phyloP scores from a whole-genome alignment of 208 protist genomes.

The Kentomonas sorsogonicus region DNA sequence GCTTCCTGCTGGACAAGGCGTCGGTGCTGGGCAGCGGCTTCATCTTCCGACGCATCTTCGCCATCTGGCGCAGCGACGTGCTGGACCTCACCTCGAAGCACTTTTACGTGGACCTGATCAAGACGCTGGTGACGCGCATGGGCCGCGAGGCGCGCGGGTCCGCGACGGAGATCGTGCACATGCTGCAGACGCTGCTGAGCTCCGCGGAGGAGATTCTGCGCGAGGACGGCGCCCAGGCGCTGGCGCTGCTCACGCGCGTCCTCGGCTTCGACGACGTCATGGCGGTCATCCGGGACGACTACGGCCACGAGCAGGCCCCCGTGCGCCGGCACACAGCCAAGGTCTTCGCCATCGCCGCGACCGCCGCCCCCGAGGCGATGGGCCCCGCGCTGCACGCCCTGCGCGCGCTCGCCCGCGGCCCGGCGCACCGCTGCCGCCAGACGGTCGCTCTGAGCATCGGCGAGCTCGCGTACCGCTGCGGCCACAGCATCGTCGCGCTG shows the following conservation, averaged over 20 bases:
- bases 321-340: slow-evolving; percentile 98
- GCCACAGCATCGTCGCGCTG: slow-evolving; percentile 96
- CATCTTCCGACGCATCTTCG: slow-evolving; percentile 98
- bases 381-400: too few relatives aligned
- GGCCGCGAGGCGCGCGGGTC: slow-evolving; percentile 95
- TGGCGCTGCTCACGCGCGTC: slow-evolving; percentile 98
- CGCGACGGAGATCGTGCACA: slow-evolving; percentile 98
- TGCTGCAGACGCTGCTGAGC: slow-evolving; percentile 98
- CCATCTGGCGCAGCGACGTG: slow-evolving; percentile 95
- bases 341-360: slow-evolving; percentile 96
- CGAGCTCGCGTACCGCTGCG: slow-evolving; percentile 96
- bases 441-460: slow-evolving; percentile 97
- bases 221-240: slow-evolving; percentile 98
- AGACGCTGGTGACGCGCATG: slow-evolving; percentile 97
- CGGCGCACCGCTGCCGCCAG: slow-evolving; percentile 96
- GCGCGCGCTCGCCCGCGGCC: slow-evolving; percentile 95
- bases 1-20: slow-evolving; percentile 97
- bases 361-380: slow-evolving; percentile 95
- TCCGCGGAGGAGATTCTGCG: slow-evolving; percentile 97
- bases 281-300: slow-evolving; percentile 96
- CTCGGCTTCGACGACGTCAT: slow-evolving; percentile 98
- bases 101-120: slow-evolving; percentile 98
- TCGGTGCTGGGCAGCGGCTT: slow-evolving; percentile 95
- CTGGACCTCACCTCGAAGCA: slow-evolving; percentile 98
- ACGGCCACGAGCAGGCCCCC: slow-evolving; percentile 97